Conservation (phyloP, 2,329 filamentous ascomycete species). For the Penicillium oxalicum region DNA sequence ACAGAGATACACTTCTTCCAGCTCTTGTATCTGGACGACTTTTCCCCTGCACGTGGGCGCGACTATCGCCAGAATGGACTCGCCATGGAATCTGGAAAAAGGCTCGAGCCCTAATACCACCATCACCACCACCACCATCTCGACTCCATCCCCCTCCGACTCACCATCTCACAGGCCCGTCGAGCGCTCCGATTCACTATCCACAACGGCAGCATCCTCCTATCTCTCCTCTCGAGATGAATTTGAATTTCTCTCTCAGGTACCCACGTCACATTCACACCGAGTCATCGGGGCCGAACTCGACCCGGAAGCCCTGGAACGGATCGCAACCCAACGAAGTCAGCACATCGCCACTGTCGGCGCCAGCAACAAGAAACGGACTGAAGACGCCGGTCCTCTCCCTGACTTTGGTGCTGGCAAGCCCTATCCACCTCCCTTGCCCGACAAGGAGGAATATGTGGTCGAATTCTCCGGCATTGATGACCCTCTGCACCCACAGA, state of each 20-base stretch:
- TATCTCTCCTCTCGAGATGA: conserved; percentile 17
- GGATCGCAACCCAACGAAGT: conserved; percentile 36
- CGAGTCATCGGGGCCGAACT: conserved; percentile 28
- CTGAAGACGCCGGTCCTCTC: conserved; percentile 25
- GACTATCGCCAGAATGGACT: conserved; percentile 28
- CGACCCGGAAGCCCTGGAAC: conserved; percentile 36
- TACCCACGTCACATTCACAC: conserved; percentile 28
- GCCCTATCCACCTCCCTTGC: conserved; percentile 51
- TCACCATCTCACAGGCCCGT: conserved; percentile 10
- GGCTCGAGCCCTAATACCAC: conserved; percentile 13
- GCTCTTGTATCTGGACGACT: background rate
- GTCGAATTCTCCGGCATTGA: conserved; percentile 74
- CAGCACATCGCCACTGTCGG: conserved; percentile 42
- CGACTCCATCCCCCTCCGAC: conserved; percentile 11
- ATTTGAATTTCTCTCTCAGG: conserved; percentile 23
- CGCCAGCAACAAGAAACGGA: conserved; percentile 24
- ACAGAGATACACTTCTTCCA: background rate
- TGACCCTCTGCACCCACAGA: conserved; percentile 80
- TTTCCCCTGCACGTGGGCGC: background rate
- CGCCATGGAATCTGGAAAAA: conserved; percentile 33
- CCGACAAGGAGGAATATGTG: conserved; percentile 55
- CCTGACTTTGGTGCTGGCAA: conserved; percentile 50
- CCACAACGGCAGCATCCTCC: conserved; percentile 17
- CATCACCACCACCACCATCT: background rate
- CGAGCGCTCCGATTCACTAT: conserved; percentile 19